phyloP scores from a whole-genome alignment of 345 rosid species.

The Salix dunnii region DNA sequence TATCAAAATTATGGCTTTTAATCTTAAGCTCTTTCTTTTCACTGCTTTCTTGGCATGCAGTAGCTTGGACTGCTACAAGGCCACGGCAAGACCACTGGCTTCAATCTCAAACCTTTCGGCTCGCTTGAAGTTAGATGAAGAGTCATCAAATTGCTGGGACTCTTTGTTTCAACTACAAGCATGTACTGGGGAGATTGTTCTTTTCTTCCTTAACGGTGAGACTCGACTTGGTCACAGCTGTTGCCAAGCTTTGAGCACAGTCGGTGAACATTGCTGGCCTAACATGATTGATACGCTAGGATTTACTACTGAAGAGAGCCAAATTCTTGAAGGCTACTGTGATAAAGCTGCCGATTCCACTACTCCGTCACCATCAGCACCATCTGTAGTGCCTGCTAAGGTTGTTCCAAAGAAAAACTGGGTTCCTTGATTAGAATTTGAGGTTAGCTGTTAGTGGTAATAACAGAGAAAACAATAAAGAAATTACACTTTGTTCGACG shows the following conservation, averaged over 20 bases:
- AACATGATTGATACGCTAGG: slow-evolving; percentile 53
- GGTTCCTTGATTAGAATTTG: not conserved
- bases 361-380: not conserved
- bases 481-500: no score
- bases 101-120: slow-evolving; percentile 14
- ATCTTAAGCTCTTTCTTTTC: not conserved
- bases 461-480: not conserved
- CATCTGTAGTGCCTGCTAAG: not conserved
- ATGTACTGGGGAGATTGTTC: slow-evolving; percentile 68
- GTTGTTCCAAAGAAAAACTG: not conserved
- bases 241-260: slow-evolving; percentile 54
- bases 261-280: slow-evolving; percentile 61
- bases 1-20: not conserved
- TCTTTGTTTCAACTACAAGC: slow-evolving; percentile 67
- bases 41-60: slow-evolving; percentile 2
- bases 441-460: not conserved
- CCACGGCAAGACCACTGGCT: not conserved
- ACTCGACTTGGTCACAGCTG: slow-evolving; percentile 56
- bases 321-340: slow-evolving; percentile 71
- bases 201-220: slow-evolving; percentile 76
- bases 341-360: not conserved
- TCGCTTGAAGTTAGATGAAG: slow-evolving; percentile 44
- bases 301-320: slow-evolving; percentile 59
- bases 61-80: not conserved
- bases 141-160: slow-evolving; percentile 61